phyloP scores from a whole-genome alignment of 352 stramenopile species.

The Pythium coloratum region DNA sequence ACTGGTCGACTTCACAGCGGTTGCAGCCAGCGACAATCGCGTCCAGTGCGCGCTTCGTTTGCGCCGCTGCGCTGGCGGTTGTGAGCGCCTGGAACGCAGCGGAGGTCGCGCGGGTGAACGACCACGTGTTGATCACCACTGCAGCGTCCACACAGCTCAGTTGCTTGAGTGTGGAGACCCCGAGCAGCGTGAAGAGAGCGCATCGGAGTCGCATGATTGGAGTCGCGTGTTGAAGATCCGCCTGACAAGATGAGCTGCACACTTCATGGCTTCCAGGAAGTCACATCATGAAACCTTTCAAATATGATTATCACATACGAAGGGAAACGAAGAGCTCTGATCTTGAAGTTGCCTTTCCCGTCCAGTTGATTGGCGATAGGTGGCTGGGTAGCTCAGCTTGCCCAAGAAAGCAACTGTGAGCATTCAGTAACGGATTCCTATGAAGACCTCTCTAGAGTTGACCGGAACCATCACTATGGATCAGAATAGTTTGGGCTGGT shows the following conservation, averaged over 20 bases:
- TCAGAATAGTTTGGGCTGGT: neutral
- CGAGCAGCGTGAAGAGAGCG: neutral
- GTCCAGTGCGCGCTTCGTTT: slow-evolving; percentile 38
- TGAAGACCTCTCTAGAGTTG: neutral
- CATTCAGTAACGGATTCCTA: slow-evolving; percentile 1
- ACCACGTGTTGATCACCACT: slow-evolving; percentile 86
- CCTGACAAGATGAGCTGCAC: neutral
- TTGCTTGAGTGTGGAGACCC: neutral
- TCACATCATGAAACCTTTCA: neutral
- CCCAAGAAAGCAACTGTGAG: too few species aligned
- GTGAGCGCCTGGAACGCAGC: slow-evolving; percentile 56
- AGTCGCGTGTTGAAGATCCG: neutral
- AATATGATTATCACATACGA: slow-evolving; percentile 12
- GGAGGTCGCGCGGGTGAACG: slow-evolving; percentile 72
- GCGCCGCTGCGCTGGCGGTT: slow-evolving; percentile 4
- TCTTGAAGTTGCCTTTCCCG: slow-evolving; percentile 16
- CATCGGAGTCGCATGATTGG: neutral
- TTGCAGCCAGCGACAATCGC: slow-evolving; percentile 74
- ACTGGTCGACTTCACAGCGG: slow-evolving; percentile 83
- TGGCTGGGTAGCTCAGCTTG: too few species aligned
- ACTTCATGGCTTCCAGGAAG: slow-evolving; percentile 1
- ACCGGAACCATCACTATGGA: neutral
- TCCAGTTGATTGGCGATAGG: neutral
- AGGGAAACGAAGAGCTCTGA: slow-evolving; percentile 16
- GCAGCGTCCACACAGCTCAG: slow-evolving; percentile 16